These are phyloP conservation scores for Saccharomyces uvarum DNA, from an alignment of 1,139 yeast species.

Conservation along the genomic window DNA sequence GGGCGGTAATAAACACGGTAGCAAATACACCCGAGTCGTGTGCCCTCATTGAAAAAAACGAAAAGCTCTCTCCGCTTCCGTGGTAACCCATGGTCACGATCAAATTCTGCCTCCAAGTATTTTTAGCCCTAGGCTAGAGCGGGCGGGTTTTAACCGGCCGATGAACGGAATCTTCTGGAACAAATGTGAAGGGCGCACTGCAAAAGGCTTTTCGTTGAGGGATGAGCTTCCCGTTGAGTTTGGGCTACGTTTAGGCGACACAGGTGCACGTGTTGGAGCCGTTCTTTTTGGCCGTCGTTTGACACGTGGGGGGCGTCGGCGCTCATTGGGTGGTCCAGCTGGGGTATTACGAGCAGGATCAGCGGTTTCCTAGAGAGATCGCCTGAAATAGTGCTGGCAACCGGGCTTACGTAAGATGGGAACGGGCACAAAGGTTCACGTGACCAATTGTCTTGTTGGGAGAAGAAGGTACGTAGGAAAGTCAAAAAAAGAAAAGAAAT, in stretches of 20 bases:
- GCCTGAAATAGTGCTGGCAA: background rate
- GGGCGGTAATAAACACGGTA: background rate
- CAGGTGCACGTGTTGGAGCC: background rate
- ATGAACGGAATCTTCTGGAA: background rate
- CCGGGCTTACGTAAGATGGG: background rate
- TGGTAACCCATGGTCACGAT: background rate
- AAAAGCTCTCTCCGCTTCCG: background rate
- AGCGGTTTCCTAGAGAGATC: background rate
- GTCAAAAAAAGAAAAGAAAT: background rate
- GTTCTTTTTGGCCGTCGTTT: background rate
- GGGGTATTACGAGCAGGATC: background rate
- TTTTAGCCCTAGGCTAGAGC: background rate
- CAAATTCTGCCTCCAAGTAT: background rate
- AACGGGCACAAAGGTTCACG: background rate
- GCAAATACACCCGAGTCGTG: conserved; percentile 1
- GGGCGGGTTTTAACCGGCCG: background rate
- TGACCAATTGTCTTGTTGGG: background rate
- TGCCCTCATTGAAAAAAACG: background rate
- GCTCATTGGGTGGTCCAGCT: background rate
- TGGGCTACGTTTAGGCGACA: background rate
- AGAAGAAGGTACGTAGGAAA: background rate
- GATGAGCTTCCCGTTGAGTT: background rate
- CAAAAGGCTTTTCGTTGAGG: background rate
- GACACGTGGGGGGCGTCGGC: background rate
- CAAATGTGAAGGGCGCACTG: background rate